Conservation (phyloP, 2,329 filamentous ascomycete genomes). For the Eutypa lata region DNA sequence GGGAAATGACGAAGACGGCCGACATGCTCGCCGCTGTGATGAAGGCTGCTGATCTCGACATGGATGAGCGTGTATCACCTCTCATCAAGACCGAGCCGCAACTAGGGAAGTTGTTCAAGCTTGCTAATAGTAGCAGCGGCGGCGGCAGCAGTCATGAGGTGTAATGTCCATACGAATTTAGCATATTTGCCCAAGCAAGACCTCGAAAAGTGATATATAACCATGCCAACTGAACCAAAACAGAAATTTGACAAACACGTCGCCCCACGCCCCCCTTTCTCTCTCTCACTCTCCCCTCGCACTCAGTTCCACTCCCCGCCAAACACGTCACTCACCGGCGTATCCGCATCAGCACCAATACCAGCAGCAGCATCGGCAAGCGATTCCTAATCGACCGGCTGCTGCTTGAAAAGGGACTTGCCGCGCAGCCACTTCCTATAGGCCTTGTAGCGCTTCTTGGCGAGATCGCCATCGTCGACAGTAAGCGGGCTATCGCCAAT, state of each 20-base stretch:
- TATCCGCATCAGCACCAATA: slow-evolving; percentile 3
- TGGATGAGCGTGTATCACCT: slow-evolving; percentile 27
- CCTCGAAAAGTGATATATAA: too few relatives aligned
- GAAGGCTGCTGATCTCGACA: slow-evolving; percentile 21
- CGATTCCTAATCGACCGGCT: slow-evolving; percentile 54
- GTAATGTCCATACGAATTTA: too few relatives aligned
- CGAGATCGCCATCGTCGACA: slow-evolving; percentile 79
- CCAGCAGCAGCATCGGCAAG: slow-evolving; percentile 2
- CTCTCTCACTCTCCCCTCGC: background rate
- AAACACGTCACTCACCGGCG: slow-evolving; percentile 18
- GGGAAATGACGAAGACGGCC: slow-evolving; percentile 31
- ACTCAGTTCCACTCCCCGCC: background rate
- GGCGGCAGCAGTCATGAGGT: too few relatives aligned
- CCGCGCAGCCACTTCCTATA: slow-evolving; percentile 93
- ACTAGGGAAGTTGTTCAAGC: slow-evolving; percentile 30
- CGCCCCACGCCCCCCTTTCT: too few relatives aligned
- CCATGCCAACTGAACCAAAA: too few relatives aligned
- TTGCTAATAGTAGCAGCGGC: background rate
- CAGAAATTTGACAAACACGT: too few relatives aligned
- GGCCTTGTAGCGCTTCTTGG: slow-evolving; percentile 94
- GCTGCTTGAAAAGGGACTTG: slow-evolving; percentile 95
- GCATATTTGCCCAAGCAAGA: too few relatives aligned
- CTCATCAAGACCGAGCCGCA: slow-evolving; percentile 35
- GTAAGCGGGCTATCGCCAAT: slow-evolving; percentile 81
- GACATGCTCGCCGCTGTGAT: slow-evolving; percentile 33